A percentile compares a stretch with the other conserved stretches of the same genome.
These are phyloP conservation scores for Sporobolomyces phaffii DNA, from an alignment of 768 basidiomycete species.

Conservation along the genomic window DNA sequence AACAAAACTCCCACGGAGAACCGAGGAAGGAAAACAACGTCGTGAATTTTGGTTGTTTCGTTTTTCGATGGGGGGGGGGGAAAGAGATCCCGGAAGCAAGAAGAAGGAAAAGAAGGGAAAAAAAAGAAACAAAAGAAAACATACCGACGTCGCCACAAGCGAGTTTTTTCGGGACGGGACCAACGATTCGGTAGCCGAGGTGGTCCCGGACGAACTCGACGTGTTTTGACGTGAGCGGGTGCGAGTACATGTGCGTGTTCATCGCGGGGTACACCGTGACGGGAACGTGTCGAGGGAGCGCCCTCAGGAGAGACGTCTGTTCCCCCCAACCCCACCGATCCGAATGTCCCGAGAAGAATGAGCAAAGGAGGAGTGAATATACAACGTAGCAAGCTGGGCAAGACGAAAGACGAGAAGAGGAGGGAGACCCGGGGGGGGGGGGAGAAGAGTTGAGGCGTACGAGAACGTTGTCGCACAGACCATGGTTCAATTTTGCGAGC, in stretches of 20 bases:
- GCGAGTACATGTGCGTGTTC: slow-evolving; percentile 97
- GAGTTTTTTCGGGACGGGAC: slow-evolving; percentile 78
- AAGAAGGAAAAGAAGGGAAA: background rate
- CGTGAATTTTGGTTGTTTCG: background rate
- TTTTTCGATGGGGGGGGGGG: too few species aligned
- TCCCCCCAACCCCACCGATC: too few species aligned
- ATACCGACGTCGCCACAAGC: slow-evolving; percentile 88
- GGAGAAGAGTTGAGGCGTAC: slow-evolving; percentile 49
- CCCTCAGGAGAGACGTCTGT: slow-evolving; percentile 64
- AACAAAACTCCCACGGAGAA: too few species aligned
- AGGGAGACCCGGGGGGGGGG: background rate
- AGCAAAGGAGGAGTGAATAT: too few species aligned
- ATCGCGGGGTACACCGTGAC: slow-evolving; percentile 93
- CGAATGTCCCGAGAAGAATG: too few species aligned
- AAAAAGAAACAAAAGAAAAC: slow-evolving; percentile 40
- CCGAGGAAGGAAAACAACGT: too few species aligned
- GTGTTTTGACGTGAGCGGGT: slow-evolving; percentile 82
- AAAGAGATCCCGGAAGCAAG: too few species aligned
- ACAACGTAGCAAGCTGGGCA: slow-evolving; percentile 50
- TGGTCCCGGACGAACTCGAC: slow-evolving; percentile 66
- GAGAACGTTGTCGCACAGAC: slow-evolving; percentile 83
- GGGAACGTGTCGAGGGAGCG: slow-evolving; percentile 67
- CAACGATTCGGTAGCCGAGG: slow-evolving; percentile 71
- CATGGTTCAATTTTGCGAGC: slow-evolving; percentile 81
- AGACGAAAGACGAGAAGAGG: background rate